These are phyloP conservation scores for Chaetomium globosum DNA, from an alignment of 2,329 filamentous ascomycete genomes.

Conservation along the genomic window DNA sequence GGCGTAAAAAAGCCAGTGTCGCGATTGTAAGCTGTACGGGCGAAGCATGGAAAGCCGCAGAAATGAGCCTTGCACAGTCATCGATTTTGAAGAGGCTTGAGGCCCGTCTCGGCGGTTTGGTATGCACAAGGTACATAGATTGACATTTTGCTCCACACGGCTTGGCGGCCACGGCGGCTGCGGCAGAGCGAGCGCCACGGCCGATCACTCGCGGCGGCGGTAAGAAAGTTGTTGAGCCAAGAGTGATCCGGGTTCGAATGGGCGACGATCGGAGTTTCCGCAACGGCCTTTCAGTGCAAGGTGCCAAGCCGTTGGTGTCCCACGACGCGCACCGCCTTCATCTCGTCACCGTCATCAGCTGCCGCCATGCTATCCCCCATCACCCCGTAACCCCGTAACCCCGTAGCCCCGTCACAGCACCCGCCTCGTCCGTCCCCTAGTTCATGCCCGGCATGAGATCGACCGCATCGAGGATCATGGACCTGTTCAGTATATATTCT, in stretches of 20 bases:
- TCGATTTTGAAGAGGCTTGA: slow-evolving; percentile 30
- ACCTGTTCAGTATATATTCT: slow-evolving; percentile 78
- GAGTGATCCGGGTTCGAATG: slow-evolving; percentile 28
- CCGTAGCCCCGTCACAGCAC: not conserved
- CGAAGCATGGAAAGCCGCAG: slow-evolving; percentile 32
- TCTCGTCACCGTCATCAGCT: slow-evolving; percentile 24
- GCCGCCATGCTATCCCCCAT: not conserved
- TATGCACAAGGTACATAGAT: slow-evolving; percentile 35
- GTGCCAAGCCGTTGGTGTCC: slow-evolving; percentile 31
- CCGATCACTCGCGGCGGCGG: slow-evolving; percentile 33
- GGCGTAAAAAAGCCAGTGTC: slow-evolving; percentile 20
- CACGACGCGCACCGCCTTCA: slow-evolving; percentile 23
- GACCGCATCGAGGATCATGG: slow-evolving; percentile 87
- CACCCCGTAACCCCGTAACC: not conserved
- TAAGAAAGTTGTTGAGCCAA: slow-evolving; percentile 31
- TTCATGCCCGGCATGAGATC: slow-evolving; percentile 91
- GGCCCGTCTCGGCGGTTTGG: slow-evolving; percentile 34
- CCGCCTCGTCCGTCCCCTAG: slow-evolving; percentile 34
- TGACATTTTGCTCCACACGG: slow-evolving; percentile 33
- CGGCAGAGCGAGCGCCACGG: slow-evolving; percentile 33
- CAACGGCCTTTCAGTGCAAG: slow-evolving; percentile 19
- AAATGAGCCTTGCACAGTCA: slow-evolving; percentile 31
- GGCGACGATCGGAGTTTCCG: slow-evolving; percentile 32
- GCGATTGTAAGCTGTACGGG: slow-evolving; percentile 19
- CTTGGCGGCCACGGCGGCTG: slow-evolving; percentile 36